Base-by-base conservation (phyloP, 2,329 filamentous ascomycete genomes). In the Ophiostoma australiae region DNA sequence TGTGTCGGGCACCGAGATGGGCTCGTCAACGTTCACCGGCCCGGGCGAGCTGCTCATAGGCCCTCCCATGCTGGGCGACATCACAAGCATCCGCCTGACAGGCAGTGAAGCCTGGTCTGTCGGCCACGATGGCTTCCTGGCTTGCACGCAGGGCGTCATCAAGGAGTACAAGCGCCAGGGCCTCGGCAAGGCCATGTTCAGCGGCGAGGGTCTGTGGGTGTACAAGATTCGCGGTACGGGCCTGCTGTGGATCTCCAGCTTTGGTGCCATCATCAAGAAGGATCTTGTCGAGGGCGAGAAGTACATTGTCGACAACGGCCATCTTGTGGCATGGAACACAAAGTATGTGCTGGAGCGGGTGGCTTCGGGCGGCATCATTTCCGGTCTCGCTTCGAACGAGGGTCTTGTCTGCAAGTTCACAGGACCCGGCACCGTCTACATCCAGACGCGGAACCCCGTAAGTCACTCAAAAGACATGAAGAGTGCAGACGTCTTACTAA, bases 321-420 rank as follows among this genome's bases (percentile, higher is more conserved):
- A 98, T 76, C 84, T 98, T 0, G 93, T 98, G 0, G 94, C 95
- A 0, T 99, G 95, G 95, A 97, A 97, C 78, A 94, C 91, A 77
- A 93, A 97, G 77, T 99, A 98, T 77, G 86, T 92, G 4, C 88
- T 99, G 73, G 93, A 97, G 81, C 89, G 95, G 20, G 91, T 96
- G 4, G 90, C 94, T 0, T 95, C 91, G 3, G 95, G 95, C 1
- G 95, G 95, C 52, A 89, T 99, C 74, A 90, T 99, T n/a, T 94
- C 92, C n/a, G 89, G 90, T 11, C 80, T 97, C 31, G 88, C 89
- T 37, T 90, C 92, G 0, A 91, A 86, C 0, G 95, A 99, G 80
- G 95, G 95, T 0, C 82, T 98, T 48, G 94, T 97, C 4, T 99
- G 95, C 83, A 97, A 93, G 78, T 98, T 98, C 75, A 93, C 90